Evolutionary conservation across 2,329 filamentous ascomycete species (phyloP), one percentile per base, ranked within the genome.

Genomic region (Colletotrichum musicola): DNA sequence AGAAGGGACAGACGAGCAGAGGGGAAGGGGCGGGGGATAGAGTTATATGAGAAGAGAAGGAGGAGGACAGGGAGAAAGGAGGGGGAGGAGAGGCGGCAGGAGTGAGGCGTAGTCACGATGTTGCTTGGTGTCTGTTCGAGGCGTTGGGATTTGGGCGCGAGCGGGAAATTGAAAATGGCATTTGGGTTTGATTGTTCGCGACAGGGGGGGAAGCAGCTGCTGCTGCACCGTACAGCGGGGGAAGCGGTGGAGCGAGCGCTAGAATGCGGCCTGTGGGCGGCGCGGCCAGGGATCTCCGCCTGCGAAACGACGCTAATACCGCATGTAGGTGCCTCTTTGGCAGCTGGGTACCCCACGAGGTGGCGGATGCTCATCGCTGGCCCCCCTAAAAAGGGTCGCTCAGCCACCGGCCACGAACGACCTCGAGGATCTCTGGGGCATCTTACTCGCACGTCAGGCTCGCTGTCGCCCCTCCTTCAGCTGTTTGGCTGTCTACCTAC

Each of bases 51-150:
- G 46, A 22, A 53, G 35, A 55, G 57, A 30, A 27, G 18, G 65
- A 13, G 16, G 30, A 25, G 4, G 50, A 35, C n/a, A 55, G 18
- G 40, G 12, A n/a, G 20, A 18, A 6, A 9, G n/a, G 46, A 61
- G 63, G 10, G 35, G 14, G 44, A n/a, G 38, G 2, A 14, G 51
- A 12, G 46, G n/a, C 13, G 16, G 40, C 40, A n/a, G 22, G 58
- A 53, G 20, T 16, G 54, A 68, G 65, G 62, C 62, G 65, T 68
- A 61, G 66, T 69, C 66, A 66, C 62, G 66, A 69, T 64, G 46
- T 25, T 42, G 35, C 46, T 16, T 14, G 62, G 22, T 25, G 49
- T 14, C 40, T 59, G 20, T 13, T 53, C 27, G 53, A 56, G 40
- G 40, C 14, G 30, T 35, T 35, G 30, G 30, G 30, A 35, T 35